Evolutionary conservation across 1,284 basidiomycete genomes (phyloP).

Genomic region (Puccinia brachypodii): DNA sequence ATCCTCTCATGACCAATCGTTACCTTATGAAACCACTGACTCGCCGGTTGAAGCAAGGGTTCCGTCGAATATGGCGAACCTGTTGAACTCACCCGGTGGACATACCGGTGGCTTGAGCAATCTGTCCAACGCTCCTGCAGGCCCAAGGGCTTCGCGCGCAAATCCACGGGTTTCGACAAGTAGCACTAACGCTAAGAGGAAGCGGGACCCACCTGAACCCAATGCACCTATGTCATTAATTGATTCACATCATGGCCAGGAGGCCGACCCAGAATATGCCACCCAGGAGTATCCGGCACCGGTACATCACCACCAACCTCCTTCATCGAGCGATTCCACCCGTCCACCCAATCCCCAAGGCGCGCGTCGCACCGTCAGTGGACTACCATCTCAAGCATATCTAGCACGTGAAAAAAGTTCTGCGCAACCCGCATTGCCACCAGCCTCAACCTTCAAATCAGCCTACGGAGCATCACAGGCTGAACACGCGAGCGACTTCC

Average conservation of each 20-base stretch:
- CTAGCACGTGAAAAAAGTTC: constrained; percentile 8
- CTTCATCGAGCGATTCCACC: neutral
- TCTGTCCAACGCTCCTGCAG: neutral
- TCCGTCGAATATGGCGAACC: constrained; percentile 48
- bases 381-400: constrained; percentile 6
- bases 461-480: neutral
- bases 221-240: neutral
- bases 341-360: neutral
- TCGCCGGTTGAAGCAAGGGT: constrained; percentile 9
- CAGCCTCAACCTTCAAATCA: neutral
- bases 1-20: neutral
- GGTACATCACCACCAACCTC: neutral
- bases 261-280: neutral
- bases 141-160: constrained; percentile 8
- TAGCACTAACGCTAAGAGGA: constrained; percentile 18
- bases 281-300: neutral
- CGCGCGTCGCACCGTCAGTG: constrained; percentile 12
- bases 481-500: neutral
- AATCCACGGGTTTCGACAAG: neutral
- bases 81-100: constrained; percentile 44
- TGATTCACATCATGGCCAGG: neutral
- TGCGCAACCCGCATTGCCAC: neutral
- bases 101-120: constrained; percentile 9
- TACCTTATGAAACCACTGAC: neutral
- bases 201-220: constrained; percentile 29